Conservation (phyloP, 225 moss, liverwort and hornwort species). For the Physcomitrellopsis africana region DNA sequence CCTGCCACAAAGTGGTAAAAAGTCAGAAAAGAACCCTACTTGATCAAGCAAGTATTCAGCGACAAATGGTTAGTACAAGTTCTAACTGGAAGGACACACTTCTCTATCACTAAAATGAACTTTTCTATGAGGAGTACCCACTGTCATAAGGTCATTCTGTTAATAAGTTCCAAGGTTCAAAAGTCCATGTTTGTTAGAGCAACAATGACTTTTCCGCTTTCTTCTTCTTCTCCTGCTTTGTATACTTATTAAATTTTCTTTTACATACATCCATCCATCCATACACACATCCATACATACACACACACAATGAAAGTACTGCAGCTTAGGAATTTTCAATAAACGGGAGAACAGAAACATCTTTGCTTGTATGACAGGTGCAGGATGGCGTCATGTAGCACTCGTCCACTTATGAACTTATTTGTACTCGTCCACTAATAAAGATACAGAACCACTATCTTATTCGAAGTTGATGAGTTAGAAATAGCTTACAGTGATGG, state of each 20-base stretch:
- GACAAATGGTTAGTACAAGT: not conserved
- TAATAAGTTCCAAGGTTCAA: not conserved
- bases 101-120: not conserved
- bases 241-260: no score
- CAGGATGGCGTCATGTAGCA: not conserved
- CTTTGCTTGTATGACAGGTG: not conserved
- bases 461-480: not conserved
- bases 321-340: not conserved
- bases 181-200: not conserved
- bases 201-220: not conserved
- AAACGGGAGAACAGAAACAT: not conserved
- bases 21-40: not conserved
- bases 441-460: not conserved
- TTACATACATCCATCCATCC: no score
- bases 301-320: not conserved
- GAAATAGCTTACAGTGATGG: constrained; percentile 37
- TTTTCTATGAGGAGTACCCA: not conserved
- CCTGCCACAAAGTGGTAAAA: constrained; percentile 35
- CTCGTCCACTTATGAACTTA: not conserved
- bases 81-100: not conserved
- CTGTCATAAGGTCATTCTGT: not conserved
- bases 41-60: not conserved
- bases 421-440: no score
- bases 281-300: no score
- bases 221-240: not conserved